Evolutionary conservation across 768 basidiomycete genomes (phyloP), one percentile per base, ranked within the genome.

Genomic region (Pholiota conissans): DNA sequence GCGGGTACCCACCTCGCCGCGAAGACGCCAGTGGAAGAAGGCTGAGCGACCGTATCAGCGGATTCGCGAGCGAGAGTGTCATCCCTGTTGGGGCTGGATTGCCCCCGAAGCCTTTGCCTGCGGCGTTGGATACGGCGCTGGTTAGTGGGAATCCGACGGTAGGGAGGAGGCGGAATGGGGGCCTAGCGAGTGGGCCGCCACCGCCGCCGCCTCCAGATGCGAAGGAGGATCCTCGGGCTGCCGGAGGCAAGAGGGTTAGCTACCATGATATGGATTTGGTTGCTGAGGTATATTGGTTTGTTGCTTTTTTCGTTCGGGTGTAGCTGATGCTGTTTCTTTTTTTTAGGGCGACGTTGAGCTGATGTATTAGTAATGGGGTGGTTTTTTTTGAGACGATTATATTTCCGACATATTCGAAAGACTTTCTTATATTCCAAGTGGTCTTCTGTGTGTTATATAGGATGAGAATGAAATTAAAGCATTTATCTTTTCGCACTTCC

Each of bases 251-350:
- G 73, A 85, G 91, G 72, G 86, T 98, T 55, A 94, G 91, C 74
- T 98, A 98, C 69, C 88, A 93, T 69, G 95, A 98, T 73, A 91
- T 97, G 87, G 95, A 98, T 76, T 77, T 90, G 70, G 91, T 93
- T 63, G 91, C 93, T 27, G 91, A 91, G 79, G 86, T 81, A 53
- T 60, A 74, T 66, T 63, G n/a, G 39, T 45, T 34, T 60, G 57
- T 55, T 57, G 59, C 54, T 53, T 47, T 51, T n/a, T 48, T 57
- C 29, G 37, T 20, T 16, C 18, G 42, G 42, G 30, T 57, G 24
- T 30, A 32, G 55, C 54, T 57, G 47, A 51, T 49, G 52, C 60
- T 63, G 63, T 61, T 42, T 59, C 57, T 63, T 47, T 57, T 51
- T 37, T 56, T 61, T 61, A 80, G 80, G 88, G 83, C 35, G 87